Evolutionary conservation across 306 rosid species (phyloP), one percentile per base, ranked within the genome.

Genomic region (Corylus americana): DNA sequence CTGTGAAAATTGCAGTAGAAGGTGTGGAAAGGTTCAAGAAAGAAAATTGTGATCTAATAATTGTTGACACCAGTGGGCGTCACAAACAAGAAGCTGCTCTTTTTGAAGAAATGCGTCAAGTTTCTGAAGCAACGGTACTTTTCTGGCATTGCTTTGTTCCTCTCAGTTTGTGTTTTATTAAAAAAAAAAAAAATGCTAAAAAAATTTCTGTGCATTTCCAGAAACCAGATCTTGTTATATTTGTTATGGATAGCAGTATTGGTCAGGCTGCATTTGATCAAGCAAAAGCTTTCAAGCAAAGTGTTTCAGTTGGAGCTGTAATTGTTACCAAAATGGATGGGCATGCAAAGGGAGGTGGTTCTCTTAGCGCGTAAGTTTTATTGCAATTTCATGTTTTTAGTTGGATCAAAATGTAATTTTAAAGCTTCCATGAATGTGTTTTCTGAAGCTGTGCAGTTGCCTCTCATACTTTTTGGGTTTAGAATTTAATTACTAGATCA

Each of bases 181-280:
- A 31, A 31, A 31, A 29, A 31, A 31, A 29, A 58, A 55, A 55
- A 49, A 42, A 80, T 50, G 57, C 72, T 84, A 68, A 75, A 73
- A 79, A 58, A 5, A 77, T 71, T 89, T 68, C 35, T 58, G 78
- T 80, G 55, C 79, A 55, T 88, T 75, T 85, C 74, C 91, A 92
- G 94, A 88, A 89, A 75, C 93, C 97, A 20, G 98, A 94, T 78
- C 92, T 94, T 83, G 94, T 94, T 50, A 86, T 89, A 80, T 94
- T 92, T 83, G 98, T 92, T 71, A 93, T 93, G 95, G 98, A 93
- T 77, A 89, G 93, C 83, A 91, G 92, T 84, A 91, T 93, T 7
- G 98, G 98, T 82, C 97, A 93, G 88, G 92, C 97, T 50, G 93
- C 98, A 4, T 91, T 93, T 86, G 97, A 90, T 77, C 97, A 91